Evolutionary conservation across 1,284 basidiomycete genomes (phyloP).

Genomic region (Mycosarcoma maydis): DNA sequence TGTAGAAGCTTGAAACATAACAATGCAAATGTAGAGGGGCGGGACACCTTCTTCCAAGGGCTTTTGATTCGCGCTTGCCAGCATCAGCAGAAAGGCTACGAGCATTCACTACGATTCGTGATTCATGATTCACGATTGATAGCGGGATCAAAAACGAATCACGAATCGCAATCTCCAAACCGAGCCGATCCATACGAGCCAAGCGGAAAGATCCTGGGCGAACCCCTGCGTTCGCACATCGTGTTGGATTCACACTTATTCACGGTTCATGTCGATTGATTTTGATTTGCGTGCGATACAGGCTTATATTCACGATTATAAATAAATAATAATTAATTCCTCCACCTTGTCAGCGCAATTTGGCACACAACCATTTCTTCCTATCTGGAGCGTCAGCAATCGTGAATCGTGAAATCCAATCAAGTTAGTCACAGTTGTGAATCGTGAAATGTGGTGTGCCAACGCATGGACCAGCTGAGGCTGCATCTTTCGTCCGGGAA

Average conservation of each 20-base stretch:
- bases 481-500: slow-evolving; percentile 16
- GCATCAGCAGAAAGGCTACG: background rate
- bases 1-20: no score
- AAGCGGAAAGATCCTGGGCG: slow-evolving; percentile 28
- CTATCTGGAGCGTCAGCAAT: no score
- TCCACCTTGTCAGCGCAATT: slow-evolving; percentile 6
- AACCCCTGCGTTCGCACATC: background rate
- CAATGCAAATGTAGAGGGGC: no score
- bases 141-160: background rate
- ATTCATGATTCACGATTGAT: slow-evolving; percentile 5
- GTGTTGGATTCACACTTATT: background rate
- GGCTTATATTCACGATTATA: background rate
- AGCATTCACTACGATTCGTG: no score
- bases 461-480: slow-evolving; percentile 4
- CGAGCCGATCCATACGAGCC: no score
- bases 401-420: no score
- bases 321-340: no score
- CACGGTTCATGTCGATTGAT: no score
- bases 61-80: background rate
- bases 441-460: slow-evolving; percentile 5
- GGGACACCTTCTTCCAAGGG: no score
- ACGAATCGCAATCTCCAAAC: background rate
- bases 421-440: no score
- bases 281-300: no score
- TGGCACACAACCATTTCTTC: background rate